These are phyloP conservation scores for Aspergillus vadensis DNA, from an alignment of 2,329 filamentous ascomycete species.

Conservation along the genomic window DNA sequence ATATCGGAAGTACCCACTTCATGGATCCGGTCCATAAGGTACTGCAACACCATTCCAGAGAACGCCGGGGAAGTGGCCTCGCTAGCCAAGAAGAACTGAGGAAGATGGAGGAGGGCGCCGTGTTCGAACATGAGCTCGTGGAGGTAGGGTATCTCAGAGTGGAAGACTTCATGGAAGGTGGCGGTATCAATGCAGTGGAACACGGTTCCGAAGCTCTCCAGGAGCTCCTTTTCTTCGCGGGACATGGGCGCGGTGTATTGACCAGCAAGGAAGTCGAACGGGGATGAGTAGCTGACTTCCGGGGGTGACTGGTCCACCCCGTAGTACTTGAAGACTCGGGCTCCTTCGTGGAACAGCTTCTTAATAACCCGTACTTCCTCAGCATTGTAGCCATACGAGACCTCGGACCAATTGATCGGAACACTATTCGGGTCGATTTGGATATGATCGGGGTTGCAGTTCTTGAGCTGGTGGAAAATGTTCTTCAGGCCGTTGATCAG, in stretches of 20 bases:
- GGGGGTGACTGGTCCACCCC: constrained; percentile 77
- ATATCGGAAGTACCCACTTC: constrained; percentile 91
- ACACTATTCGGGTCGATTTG: constrained; percentile 75
- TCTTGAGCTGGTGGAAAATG: constrained; percentile 90
- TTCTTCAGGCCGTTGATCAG: constrained; percentile 94
- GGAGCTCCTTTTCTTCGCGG: constrained; percentile 94
- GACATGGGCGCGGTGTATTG: constrained; percentile 92
- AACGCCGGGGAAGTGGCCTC: constrained; percentile 97
- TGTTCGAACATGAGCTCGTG: constrained; percentile 99
- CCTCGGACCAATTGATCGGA: constrained; percentile 89
- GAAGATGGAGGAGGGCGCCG: constrained; percentile 87
- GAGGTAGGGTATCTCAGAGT: constrained; percentile 92
- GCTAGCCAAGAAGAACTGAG: constrained; percentile 97
- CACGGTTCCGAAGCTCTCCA: constrained; percentile 96
- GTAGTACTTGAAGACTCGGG: constrained; percentile 96
- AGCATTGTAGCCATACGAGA: constrained; percentile 93
- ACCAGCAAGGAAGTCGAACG: constrained; percentile 89
- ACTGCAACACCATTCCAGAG: constrained; percentile 95
- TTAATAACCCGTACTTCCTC: constrained; percentile 96
- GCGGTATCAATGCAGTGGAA: constrained; percentile 98
- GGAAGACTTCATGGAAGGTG: constrained; percentile 97
- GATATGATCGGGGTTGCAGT: constrained; percentile 73
- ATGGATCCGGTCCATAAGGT: constrained; percentile 94
- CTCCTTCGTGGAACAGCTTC: constrained; percentile 95
- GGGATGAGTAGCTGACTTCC: constrained; percentile 74